phyloP scores from a whole-genome alignment of 805 yeast species.

The Nakazawaea anatomiae region DNA sequence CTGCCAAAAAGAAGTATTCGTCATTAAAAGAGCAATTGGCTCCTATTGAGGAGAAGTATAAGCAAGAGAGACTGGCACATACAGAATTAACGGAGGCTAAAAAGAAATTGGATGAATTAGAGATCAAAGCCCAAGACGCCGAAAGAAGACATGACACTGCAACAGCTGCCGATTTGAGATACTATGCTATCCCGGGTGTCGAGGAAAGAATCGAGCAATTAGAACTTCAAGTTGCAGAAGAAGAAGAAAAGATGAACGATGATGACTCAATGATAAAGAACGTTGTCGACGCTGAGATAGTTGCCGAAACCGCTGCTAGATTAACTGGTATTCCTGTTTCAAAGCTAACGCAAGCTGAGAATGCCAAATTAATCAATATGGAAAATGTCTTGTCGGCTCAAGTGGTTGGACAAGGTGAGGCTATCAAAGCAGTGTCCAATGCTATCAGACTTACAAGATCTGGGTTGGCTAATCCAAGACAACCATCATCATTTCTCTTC shows the following conservation, averaged over 20 bases:
- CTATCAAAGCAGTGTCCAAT: conserved; percentile 93
- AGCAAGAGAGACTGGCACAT: conserved; percentile 84
- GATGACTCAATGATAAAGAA: conserved; percentile 72
- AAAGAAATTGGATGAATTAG: conserved; percentile 87
- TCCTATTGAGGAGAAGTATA: conserved; percentile 81
- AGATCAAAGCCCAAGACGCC: conserved; percentile 90
- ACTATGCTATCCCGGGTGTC: conserved; percentile 95
- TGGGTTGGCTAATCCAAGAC: conserved; percentile 92
- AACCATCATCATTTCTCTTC: conserved; percentile 93
- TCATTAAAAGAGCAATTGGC: conserved; percentile 77
- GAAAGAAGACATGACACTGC: conserved; percentile 95
- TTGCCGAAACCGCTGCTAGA: conserved; percentile 95
- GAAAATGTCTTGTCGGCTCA: conserved; percentile 74
- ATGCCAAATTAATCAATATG: conserved; percentile 89
- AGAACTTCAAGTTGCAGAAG: conserved; percentile 75
- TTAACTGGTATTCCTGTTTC: conserved; percentile 95
- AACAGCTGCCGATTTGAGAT: conserved; percentile 91
- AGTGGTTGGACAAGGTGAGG: conserved; percentile 95
- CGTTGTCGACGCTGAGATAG: conserved; percentile 83
- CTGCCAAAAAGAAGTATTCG: conserved; percentile 75
- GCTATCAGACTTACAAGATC: conserved; percentile 91
- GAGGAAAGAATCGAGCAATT: conserved; percentile 67
- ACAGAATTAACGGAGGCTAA: conserved; percentile 86
- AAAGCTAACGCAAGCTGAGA: conserved; percentile 92
- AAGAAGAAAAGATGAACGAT: conserved; percentile 41